These are phyloP conservation scores for Cyclotella atomus DNA, from an alignment of 108 stramenopile genomes.

Conservation along the genomic window DNA sequence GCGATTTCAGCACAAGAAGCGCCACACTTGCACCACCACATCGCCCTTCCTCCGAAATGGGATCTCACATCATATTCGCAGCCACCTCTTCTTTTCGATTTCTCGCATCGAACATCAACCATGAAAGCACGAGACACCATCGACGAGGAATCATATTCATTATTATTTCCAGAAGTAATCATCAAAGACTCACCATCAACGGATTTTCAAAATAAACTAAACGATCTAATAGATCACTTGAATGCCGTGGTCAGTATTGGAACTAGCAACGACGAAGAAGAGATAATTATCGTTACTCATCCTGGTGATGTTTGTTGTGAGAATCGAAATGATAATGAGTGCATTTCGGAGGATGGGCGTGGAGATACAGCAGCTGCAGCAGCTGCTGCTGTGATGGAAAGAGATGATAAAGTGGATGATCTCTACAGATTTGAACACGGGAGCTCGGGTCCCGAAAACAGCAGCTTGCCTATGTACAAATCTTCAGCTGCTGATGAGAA, in stretches of 20 bases:
- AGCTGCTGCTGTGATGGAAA: not conserved
- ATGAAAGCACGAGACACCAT: too few relatives aligned
- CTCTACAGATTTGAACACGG: too few relatives aligned
- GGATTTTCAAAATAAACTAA: not conserved
- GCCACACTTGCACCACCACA: not conserved
- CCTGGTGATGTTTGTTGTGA: not conserved
- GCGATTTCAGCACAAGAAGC: not conserved
- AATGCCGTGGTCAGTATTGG: conserved; percentile 1
- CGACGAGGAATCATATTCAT: too few relatives aligned
- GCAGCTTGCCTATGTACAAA: too few relatives aligned
- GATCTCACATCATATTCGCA: too few relatives aligned
- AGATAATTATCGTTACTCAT: not conserved
- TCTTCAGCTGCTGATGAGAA: not conserved
- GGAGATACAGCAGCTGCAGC: not conserved
- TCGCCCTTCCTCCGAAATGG: not conserved
- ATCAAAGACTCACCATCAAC: not conserved
- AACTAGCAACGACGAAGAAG: not conserved
- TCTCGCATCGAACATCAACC: too few relatives aligned
- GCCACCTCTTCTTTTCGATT: too few relatives aligned
- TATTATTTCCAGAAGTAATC: too few relatives aligned
- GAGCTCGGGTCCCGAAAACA: too few relatives aligned
- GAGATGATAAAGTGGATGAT: not conserved
- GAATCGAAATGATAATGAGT: not conserved
- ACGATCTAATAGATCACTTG: not conserved
- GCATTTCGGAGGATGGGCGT: not conserved